Percentiles rank a stretch among this genome's conserved stretches.
Conservation (phyloP, 768 basidiomycete genomes). For the Boletellus ananas region DNA sequence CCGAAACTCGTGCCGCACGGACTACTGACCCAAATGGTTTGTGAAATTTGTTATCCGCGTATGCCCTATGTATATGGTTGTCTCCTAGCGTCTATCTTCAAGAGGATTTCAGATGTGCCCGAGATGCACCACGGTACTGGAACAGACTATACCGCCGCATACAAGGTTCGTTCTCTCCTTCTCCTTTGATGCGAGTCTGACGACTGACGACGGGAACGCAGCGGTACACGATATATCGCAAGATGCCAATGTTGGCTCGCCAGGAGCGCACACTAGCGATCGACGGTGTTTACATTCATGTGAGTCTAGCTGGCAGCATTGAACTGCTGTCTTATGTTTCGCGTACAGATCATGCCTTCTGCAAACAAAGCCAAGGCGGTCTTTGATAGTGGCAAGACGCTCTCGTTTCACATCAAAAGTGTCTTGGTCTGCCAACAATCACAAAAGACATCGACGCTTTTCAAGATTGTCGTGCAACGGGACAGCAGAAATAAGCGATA, state of each 20-base stretch:
- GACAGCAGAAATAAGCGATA: slow-evolving; percentile 82
- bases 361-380: slow-evolving; percentile 74
- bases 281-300: slow-evolving; percentile 92
- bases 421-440: slow-evolving; percentile 82
- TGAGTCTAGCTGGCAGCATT: slow-evolving; percentile 31
- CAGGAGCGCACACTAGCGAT: slow-evolving; percentile 91
- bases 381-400: slow-evolving; percentile 86
- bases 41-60: slow-evolving; percentile 9
- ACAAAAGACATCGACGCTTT: slow-evolving; percentile 71
- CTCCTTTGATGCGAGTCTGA: background rate
- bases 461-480: slow-evolving; percentile 85
- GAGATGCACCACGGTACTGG: slow-evolving; percentile 55
- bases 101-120: slow-evolving; percentile 67
- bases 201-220: slow-evolving; percentile 27
- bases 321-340: slow-evolving; percentile 3
- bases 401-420: slow-evolving; percentile 88
- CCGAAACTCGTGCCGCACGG: slow-evolving; percentile 58
- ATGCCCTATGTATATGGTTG: slow-evolving; percentile 1
- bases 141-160: slow-evolving; percentile 79
- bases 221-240: slow-evolving; percentile 92
- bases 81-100: slow-evolving; percentile 83
- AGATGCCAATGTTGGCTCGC: slow-evolving; percentile 90
- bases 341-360: slow-evolving; percentile 78
- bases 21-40: slow-evolving; percentile 92
- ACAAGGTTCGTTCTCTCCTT: slow-evolving; percentile 55